These are phyloP conservation scores for Apophysomyces ossiformis DNA, from an alignment of 371 early-diverging fungal genomes.

Conservation along the genomic window DNA sequence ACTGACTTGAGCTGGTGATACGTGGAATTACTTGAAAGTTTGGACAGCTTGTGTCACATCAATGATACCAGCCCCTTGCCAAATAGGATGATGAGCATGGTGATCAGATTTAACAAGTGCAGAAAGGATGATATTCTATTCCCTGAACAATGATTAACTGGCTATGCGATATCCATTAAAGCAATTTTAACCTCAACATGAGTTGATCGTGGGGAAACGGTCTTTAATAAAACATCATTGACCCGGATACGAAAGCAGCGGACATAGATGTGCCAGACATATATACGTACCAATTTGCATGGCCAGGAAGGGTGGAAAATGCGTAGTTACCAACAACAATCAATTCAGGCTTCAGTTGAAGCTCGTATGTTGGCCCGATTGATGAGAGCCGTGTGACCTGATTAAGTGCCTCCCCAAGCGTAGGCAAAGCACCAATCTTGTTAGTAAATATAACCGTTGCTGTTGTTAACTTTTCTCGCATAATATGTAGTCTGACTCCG, in stretches of 20 bases:
- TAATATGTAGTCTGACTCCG: slow-evolving; percentile 20
- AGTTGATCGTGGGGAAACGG: slow-evolving; percentile 19
- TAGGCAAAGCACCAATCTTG: not conserved
- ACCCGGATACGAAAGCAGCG: slow-evolving; percentile 70
- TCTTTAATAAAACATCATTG: slow-evolving; percentile 59
- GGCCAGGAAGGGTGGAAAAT: slow-evolving; percentile 62
- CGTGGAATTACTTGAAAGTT: slow-evolving; percentile 43
- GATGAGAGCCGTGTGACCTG: slow-evolving; percentile 48
- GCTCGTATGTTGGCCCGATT: slow-evolving; percentile 48
- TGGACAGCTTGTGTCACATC: slow-evolving; percentile 64
- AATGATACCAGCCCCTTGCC: slow-evolving; percentile 76
- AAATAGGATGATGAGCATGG: slow-evolving; percentile 41
- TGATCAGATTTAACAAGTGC: not conserved
- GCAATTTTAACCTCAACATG: slow-evolving; percentile 28
- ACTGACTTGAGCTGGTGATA: slow-evolving; percentile 64
- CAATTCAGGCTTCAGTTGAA: slow-evolving; percentile 60
- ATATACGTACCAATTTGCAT: slow-evolving; percentile 54
- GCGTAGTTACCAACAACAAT: slow-evolving; percentile 71
- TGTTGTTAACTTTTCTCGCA: not conserved
- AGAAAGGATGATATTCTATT: slow-evolving; percentile 16
- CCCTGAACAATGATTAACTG: slow-evolving; percentile 30
- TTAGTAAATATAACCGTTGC: not conserved
- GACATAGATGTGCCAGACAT: slow-evolving; percentile 68
- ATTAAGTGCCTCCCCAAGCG: not conserved
- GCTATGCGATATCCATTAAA: slow-evolving; percentile 41